Conservation (phyloP, 768 basidiomycete species). For the Leccinellum luteum region DNA sequence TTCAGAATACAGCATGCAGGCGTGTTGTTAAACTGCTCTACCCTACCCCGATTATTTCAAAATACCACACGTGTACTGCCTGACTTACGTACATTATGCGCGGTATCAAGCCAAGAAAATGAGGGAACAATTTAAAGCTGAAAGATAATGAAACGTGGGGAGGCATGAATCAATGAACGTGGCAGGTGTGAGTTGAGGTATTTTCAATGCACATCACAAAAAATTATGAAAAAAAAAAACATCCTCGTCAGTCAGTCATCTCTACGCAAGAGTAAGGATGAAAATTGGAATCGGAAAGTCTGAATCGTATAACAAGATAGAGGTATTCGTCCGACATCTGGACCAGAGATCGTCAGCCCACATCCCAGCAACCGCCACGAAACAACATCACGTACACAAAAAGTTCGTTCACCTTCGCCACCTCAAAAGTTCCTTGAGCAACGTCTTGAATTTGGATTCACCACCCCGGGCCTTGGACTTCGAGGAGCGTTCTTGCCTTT, state of each 20-base stretch:
- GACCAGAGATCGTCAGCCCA: background rate
- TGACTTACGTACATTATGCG: background rate
- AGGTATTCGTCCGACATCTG: background rate
- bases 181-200: slow-evolving; percentile 2
- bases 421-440: slow-evolving; percentile 18
- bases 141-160: background rate
- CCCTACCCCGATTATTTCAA: background rate
- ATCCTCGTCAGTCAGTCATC: background rate
- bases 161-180: background rate
- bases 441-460: slow-evolving; percentile 15
- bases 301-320: background rate
- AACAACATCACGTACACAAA: slow-evolving; percentile 5
- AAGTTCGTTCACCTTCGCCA: slow-evolving; percentile 4
- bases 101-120: background rate
- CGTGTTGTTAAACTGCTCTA: background rate
- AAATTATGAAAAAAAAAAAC: too few relatives aligned
- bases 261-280: background rate
- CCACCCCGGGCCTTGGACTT: background rate
- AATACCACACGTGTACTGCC: background rate
- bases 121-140: background rate
- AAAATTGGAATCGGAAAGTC: background rate
- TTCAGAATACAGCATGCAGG: background rate
- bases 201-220: slow-evolving; percentile 2
- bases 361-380: background rate
- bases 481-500: background rate